A percentile compares a stretch with the other conserved stretches of the same genome.
phyloP scores from a whole-genome alignment of 345 rosid species.

The Anacardium occidentale region DNA sequence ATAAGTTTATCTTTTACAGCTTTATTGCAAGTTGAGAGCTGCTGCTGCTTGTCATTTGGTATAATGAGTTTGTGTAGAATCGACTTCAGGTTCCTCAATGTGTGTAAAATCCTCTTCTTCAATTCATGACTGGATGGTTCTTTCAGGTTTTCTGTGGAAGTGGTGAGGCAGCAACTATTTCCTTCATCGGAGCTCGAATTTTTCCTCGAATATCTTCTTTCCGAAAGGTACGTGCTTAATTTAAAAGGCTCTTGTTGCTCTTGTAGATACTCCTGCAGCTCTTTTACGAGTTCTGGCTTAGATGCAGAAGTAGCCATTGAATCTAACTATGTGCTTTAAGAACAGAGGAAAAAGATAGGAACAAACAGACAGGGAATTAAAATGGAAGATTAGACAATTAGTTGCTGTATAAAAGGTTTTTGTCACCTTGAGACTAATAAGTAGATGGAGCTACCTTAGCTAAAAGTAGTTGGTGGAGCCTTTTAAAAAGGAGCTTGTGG shows the following conservation, averaged over 20 bases:
- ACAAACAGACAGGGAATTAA: background rate
- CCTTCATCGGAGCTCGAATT: conserved; percentile 11
- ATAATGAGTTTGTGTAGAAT: conserved; percentile 23
- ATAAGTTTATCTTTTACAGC: conserved; percentile 20
- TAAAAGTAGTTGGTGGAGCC: background rate
- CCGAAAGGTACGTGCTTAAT: conserved; percentile 25
- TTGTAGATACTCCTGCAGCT: conserved; percentile 38
- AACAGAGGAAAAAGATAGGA: background rate
- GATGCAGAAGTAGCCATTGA: conserved; percentile 24
- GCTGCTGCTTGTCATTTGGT: conserved; percentile 10
- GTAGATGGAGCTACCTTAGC: background rate
- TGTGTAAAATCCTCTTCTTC: background rate
- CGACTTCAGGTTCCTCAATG: conserved; percentile 27
- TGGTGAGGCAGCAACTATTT: conserved; percentile 12
- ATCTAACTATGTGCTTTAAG: background rate
- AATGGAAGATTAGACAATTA: background rate
- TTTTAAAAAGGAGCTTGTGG: conserved; percentile 17
- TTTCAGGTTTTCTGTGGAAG: conserved; percentile 8
- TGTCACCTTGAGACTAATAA: background rate
- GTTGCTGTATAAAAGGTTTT: background rate
- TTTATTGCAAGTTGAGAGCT: conserved; percentile 17
- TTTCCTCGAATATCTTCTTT: conserved; percentile 21
- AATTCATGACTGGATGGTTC: background rate
- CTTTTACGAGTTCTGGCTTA: conserved; percentile 11
- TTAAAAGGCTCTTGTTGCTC: conserved; percentile 42